These are phyloP conservation scores for Colletotrichum abscissum DNA, from an alignment of 2,329 filamentous ascomycete genomes.

Conservation along the genomic window DNA sequence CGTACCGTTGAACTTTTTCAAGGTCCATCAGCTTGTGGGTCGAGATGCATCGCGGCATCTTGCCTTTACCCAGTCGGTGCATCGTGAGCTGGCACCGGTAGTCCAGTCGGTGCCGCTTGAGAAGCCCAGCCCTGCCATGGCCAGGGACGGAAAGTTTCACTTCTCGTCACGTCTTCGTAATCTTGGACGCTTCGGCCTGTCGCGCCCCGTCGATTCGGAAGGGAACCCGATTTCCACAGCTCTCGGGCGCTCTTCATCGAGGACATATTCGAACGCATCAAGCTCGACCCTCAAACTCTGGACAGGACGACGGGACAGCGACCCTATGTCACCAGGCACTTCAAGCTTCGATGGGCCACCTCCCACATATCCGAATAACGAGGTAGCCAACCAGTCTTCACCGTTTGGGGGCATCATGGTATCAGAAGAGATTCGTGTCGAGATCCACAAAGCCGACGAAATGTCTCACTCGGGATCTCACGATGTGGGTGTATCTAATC, in stretches of 20 bases:
- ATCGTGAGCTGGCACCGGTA: conserved; percentile 69
- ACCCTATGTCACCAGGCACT: conserved; percentile 26
- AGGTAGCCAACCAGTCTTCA: conserved; percentile 25
- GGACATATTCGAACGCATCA: conserved; percentile 42
- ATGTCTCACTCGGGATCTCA: conserved; percentile 16
- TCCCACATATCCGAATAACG: conserved; percentile 34
- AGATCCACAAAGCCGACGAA: conserved; percentile 47
- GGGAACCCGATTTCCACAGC: conserved; percentile 43
- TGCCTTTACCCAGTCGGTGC: conserved; percentile 69
- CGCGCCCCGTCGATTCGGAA: conserved; percentile 42
- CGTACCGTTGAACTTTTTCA: conserved; percentile 73
- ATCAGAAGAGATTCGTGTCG: conserved; percentile 70
- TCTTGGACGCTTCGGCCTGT: conserved; percentile 19
- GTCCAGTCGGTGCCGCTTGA: conserved; percentile 47
- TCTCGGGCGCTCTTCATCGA: conserved; percentile 39
- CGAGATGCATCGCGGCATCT: conserved; percentile 64
- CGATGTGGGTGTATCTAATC: conserved; percentile 39
- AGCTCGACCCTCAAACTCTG: conserved; percentile 48
- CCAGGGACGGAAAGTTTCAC: conserved; percentile 25
- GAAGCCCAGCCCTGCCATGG: conserved; percentile 33
- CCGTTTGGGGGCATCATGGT: conserved; percentile 70
- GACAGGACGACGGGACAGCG: conserved; percentile 38
- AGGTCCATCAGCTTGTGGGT: conserved; percentile 72
- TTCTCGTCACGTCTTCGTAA: conserved; percentile 16
- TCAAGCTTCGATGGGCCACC: conserved; percentile 29